Percentiles rank a stretch among this genome's conserved stretches.
Evolutionary conservation across 2,329 filamentous ascomycete genomes (phyloP).

Genomic region (Talaromyces atroroseus): DNA sequence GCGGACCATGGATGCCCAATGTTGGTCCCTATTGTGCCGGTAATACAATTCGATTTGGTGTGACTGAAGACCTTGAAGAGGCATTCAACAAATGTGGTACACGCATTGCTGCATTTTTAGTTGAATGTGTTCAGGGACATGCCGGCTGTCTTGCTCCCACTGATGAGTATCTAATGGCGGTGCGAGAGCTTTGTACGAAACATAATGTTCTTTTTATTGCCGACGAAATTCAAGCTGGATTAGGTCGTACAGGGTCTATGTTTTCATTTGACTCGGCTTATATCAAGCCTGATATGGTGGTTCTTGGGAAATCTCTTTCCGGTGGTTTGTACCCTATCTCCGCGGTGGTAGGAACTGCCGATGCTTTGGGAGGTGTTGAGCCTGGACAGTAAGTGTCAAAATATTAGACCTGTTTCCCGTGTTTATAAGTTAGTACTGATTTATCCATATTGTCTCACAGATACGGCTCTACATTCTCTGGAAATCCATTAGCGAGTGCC

Average conservation of each 20-base stretch:
- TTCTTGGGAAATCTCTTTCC: neutral
- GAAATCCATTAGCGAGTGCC: no score
- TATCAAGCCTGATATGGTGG: neutral
- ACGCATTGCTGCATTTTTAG: neutral
- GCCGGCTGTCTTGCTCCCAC: neutral
- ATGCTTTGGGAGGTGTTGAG: neutral
- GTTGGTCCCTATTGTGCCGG: neutral
- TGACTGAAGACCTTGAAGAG: neutral
- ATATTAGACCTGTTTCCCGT: no score
- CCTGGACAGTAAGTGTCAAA: neutral
- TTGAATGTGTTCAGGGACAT: neutral
- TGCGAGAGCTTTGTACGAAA: neutral
- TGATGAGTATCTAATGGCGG: neutral
- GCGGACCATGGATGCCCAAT: neutral
- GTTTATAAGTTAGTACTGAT: no score
- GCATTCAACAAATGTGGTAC: neutral
- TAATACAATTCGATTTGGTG: neutral
- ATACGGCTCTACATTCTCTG: no score
- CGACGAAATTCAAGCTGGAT: no score
- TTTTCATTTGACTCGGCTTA: neutral
- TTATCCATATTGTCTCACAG: no score
- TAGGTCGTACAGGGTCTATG: no score
- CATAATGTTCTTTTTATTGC: no score
- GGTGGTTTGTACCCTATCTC: neutral
- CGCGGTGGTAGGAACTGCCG: neutral